Base-by-base conservation (phyloP, 306 rosid species). In the Myrica gale region DNA sequence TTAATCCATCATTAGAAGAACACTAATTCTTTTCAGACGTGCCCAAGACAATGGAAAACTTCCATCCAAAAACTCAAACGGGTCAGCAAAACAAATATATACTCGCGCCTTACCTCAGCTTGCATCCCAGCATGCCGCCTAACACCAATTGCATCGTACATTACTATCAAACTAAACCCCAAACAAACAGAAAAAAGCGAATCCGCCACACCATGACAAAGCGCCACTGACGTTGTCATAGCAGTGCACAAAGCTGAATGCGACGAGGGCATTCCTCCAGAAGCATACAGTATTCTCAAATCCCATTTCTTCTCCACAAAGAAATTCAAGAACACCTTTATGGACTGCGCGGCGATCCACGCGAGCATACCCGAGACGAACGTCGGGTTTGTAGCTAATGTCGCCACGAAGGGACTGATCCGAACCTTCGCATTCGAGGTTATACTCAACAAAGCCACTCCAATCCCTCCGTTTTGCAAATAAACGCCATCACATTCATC, bases 181-280 rank as follows among this genome's bases (percentile, higher is more conserved):
- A 93, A 80, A 72, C 90, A 91, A 68, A 93, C 97, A 2, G 97
- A 97, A 82, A 93, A 93, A 7, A 93, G 81, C 0, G 98, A 90
- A 57, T 86, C 90, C 7, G 89, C 88, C 8, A 78, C 77, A 47
- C 82, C 88, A 17, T 82, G 84, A 47, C 90, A 87, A 65, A 93
- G 86, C 42, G 97, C 98, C 53, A 93, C 96, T 1, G 98, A 89
- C 44, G 98, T 89, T 37, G 98, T 84, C 74, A 93, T 77, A 10
- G 97, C 98, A 9, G 88, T 89, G 73, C 98, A 93, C 72, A 93
- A 79, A 0, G 98, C 91, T 16, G 97, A 86, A 74, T 91, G 98
- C 17, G 98, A 93, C 23, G 97, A 93, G n/a, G 97, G 98, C 97
- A 93, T 91, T 32, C 98, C 98, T 0, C 97, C 98, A 3, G 90